Percentiles rank a stretch among this genome's conserved stretches.
These are phyloP conservation scores for Selaginella tamariscina DNA, from an alignment of 75 land plant species.

Conservation along the genomic window DNA sequence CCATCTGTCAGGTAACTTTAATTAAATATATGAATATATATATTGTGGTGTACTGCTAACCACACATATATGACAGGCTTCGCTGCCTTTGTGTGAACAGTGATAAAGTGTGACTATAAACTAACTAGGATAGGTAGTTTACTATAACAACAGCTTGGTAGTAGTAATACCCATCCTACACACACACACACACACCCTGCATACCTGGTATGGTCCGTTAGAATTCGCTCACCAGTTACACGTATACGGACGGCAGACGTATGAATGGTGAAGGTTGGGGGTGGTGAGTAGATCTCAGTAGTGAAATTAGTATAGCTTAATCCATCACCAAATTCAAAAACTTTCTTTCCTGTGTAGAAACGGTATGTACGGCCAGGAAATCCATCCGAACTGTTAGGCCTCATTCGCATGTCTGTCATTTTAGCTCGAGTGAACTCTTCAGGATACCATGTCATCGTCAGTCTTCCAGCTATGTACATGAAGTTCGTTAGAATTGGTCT, in stretches of 20 bases:
- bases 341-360: constrained; percentile 62
- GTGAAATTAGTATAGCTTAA: constrained; percentile 63
- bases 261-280: not conserved
- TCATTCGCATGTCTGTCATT: constrained; percentile 86
- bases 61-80: too few relatives aligned
- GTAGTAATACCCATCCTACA: too few relatives aligned
- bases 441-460: constrained; percentile 88
- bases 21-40: too few relatives aligned
- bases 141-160: too few relatives aligned
- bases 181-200: too few relatives aligned
- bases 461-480: constrained; percentile 51
- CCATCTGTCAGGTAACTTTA: too few relatives aligned
- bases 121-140: too few relatives aligned
- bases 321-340: constrained; percentile 76
- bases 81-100: too few relatives aligned
- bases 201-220: too few relatives aligned
- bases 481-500: too few relatives aligned
- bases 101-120: too few relatives aligned
- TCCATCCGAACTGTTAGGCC: constrained; percentile 51
- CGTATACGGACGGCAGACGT: not conserved
- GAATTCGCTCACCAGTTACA: not conserved
- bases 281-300: constrained; percentile 19
- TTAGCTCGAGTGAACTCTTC: constrained; percentile 58
- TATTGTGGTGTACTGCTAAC: too few relatives aligned
- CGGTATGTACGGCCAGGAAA: constrained; percentile 92